These are phyloP conservation scores for Naganishia liquefaciens DNA, from an alignment of 1,284 basidiomycete genomes.

Conservation along the genomic window DNA sequence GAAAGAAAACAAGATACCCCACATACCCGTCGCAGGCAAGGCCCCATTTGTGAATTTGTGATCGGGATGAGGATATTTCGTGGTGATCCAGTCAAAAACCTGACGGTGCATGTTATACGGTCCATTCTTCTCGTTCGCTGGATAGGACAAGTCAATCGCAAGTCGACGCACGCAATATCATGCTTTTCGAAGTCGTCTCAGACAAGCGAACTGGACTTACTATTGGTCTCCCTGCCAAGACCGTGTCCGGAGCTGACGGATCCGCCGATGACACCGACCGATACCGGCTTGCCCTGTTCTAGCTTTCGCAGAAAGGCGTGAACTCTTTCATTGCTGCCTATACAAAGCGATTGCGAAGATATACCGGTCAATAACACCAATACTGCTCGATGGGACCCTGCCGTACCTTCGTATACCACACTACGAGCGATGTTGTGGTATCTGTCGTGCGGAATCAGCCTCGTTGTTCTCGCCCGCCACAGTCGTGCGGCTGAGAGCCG, in stretches of 20 bases:
- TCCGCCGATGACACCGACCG: slow-evolving; percentile 23
- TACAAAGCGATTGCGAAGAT: background rate
- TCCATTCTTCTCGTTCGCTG: slow-evolving; percentile 3
- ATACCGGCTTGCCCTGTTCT: slow-evolving; percentile 9
- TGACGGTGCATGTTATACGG: slow-evolving; percentile 41
- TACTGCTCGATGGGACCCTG: background rate
- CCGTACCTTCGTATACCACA: slow-evolving; percentile 4
- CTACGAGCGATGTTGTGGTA: slow-evolving; percentile 12
- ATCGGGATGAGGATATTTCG: slow-evolving; percentile 40
- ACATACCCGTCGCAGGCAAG: slow-evolving; percentile 40
- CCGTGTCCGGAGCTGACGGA: slow-evolving; percentile 24
- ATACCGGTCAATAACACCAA: background rate
- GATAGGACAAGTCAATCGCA: background rate
- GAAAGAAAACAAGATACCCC: too few relatives aligned
- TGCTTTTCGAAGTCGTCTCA: background rate
- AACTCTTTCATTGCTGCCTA: slow-evolving; percentile 24
- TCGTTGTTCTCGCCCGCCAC: background rate
- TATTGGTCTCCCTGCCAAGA: slow-evolving; percentile 5
- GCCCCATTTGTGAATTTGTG: slow-evolving; percentile 45
- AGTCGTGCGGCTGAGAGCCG: background rate
- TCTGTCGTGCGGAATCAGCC: background rate
- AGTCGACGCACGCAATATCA: background rate
- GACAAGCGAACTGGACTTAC: background rate
- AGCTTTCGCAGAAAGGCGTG: slow-evolving; percentile 25
- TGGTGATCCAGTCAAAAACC: slow-evolving; percentile 45